A percentile compares a stretch with the other conserved stretches of the same genome.
phyloP scores from a whole-genome alignment of 2,329 filamentous ascomycete genomes.

The Penicillium verrucosum region DNA sequence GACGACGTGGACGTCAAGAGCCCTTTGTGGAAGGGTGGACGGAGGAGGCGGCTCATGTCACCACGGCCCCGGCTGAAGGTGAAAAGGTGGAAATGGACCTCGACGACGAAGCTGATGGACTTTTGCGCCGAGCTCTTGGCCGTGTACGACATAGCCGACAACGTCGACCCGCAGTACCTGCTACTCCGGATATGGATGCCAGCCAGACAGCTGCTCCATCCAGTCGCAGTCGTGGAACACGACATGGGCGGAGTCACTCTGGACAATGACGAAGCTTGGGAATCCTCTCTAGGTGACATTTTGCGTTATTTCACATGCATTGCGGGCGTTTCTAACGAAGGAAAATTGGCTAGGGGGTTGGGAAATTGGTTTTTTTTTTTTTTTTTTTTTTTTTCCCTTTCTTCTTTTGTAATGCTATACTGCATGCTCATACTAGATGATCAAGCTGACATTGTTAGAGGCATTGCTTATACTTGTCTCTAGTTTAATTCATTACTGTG shows the following conservation, averaged over 20 bases:
- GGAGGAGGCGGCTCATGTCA: slow-evolving; percentile 34
- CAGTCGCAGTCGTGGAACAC: slow-evolving; percentile 18
- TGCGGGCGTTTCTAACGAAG: slow-evolving; percentile 8
- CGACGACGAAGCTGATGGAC: slow-evolving; percentile 43
- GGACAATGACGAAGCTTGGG: slow-evolving; percentile 11
- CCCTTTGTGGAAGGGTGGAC: slow-evolving; percentile 35
- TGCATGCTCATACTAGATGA: not conserved
- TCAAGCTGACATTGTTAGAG: not conserved
- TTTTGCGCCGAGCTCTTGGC: slow-evolving; percentile 40
- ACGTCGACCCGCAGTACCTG: slow-evolving; percentile 14
- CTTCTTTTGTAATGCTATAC: too few relatives aligned
- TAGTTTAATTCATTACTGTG: not conserved
- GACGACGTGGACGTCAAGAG: slow-evolving; percentile 26
- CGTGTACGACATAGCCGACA: slow-evolving; percentile 29
- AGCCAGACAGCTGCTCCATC: slow-evolving; percentile 21
- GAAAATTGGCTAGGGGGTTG: not conserved
- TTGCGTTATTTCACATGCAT: slow-evolving; percentile 12
- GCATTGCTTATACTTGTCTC: not conserved
- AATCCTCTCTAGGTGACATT: not conserved
- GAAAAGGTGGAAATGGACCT: slow-evolving; percentile 42
- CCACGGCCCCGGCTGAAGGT: slow-evolving; percentile 26
- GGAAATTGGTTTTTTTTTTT: not conserved
- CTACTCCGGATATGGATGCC: slow-evolving; percentile 22
- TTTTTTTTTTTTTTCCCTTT: not conserved
- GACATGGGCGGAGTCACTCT: slow-evolving; percentile 20